phyloP scores from a whole-genome alignment of 2,329 filamentous ascomycete species.

The Nannizzia gypsea region DNA sequence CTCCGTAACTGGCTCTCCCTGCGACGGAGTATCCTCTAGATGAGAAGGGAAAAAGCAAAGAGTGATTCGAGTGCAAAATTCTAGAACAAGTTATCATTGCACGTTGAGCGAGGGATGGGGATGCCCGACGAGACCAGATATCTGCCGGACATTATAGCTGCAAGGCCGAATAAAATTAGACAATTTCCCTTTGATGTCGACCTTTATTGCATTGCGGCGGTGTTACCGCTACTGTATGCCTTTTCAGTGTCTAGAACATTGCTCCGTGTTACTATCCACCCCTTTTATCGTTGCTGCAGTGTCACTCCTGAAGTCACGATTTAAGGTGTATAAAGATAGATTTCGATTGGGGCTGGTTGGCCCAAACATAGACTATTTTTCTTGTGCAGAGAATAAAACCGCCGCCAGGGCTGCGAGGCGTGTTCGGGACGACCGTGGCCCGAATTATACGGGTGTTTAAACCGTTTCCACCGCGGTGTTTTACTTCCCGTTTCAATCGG shows the following conservation, averaged over 20 bases:
- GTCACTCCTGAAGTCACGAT: neutral
- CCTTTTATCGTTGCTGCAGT: neutral
- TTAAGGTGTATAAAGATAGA: neutral
- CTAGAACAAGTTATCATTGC: constrained; percentile 4
- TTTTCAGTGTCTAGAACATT: neutral
- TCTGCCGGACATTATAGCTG: neutral
- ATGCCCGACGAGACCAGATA: neutral
- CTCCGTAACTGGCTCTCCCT: neutral
- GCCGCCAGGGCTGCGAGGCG: neutral
- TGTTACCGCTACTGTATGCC: neutral
- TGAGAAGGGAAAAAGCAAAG: neutral
- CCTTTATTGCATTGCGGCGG: neutral
- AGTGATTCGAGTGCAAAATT: neutral
- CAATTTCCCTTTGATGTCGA: neutral
- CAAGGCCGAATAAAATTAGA: neutral
- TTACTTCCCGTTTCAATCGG: neutral
- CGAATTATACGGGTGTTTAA: neutral
- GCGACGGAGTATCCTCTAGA: neutral
- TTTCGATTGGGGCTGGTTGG: constrained; percentile 3
- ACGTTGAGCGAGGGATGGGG: neutral
- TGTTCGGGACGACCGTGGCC: neutral
- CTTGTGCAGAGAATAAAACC: constrained; percentile 1
- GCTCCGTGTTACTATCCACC: neutral
- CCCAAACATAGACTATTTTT: constrained; percentile 5
- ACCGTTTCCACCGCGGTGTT: neutral